A percentile compares a stretch with the other conserved stretches of the same genome.
phyloP scores from a whole-genome alignment of 2,329 filamentous ascomycete species.

The Fusarium sp. region DNA sequence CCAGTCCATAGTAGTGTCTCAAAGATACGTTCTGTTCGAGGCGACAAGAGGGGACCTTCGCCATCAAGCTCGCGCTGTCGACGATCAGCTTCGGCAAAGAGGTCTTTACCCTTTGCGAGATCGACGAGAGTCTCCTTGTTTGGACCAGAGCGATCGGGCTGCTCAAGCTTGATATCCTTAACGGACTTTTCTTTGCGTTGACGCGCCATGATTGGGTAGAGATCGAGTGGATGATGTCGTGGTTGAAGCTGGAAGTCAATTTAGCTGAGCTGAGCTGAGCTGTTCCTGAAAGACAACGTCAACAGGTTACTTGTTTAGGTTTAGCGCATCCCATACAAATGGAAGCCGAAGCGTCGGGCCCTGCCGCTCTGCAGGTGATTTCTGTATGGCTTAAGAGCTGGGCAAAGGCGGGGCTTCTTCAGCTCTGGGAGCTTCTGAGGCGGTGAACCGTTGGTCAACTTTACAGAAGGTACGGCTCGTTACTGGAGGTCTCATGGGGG shows the following conservation, averaged over 20 bases:
- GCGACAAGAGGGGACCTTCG: constrained; percentile 53
- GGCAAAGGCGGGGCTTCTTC: constrained; percentile 1
- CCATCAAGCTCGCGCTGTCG: constrained; percentile 51
- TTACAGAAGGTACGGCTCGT: neutral
- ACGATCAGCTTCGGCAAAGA: constrained; percentile 63
- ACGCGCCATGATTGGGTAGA: constrained; percentile 56
- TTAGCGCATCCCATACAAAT: constrained; percentile 9
- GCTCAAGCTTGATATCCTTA: constrained; percentile 68
- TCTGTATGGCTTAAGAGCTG: constrained; percentile 18
- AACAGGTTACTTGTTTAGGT: constrained; percentile 21
- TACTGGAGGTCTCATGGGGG: constrained; percentile 16
- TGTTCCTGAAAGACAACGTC: constrained; percentile 19
- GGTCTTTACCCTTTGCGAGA: constrained; percentile 72
- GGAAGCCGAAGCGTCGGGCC: constrained; percentile 12
- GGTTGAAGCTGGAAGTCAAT: constrained; percentile 18
- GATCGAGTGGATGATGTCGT: constrained; percentile 5
- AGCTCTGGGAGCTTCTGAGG: constrained; percentile 16
- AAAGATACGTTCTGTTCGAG: constrained; percentile 62
- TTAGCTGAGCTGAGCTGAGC: neutral
- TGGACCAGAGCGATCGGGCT: constrained; percentile 74
- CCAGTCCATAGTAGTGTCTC: constrained; percentile 69
- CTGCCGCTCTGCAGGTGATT: constrained; percentile 10
- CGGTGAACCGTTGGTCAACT: constrained; percentile 23
- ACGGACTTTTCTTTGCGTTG: constrained; percentile 62
- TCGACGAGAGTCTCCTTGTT: constrained; percentile 77